Evolutionary conservation across 768 basidiomycete genomes (phyloP).

Genomic region (Mycena galericulata): DNA sequence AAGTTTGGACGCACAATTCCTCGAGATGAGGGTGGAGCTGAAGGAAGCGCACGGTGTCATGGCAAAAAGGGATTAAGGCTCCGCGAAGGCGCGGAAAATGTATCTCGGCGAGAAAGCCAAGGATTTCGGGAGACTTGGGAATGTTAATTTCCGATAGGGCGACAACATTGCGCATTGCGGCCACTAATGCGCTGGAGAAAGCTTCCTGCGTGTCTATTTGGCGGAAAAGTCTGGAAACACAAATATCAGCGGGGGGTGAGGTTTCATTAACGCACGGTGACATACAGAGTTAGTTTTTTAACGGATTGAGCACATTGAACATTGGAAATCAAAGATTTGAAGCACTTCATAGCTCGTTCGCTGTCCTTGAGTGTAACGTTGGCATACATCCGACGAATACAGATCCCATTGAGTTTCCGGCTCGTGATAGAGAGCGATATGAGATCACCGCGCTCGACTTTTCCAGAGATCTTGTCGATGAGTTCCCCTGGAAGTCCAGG

Average conservation of each 20-base stretch:
- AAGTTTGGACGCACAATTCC: no score
- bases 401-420: not conserved
- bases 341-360: not conserved
- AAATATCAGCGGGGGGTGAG: not conserved
- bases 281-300: not conserved
- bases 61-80: not conserved
- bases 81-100: slow-evolving; percentile 10
- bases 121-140: not conserved
- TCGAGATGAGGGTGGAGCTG: not conserved
- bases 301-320: not conserved
- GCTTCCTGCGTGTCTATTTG: not conserved
- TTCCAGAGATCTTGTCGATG: not conserved
- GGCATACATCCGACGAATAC: not conserved
- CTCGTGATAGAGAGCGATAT: not conserved
- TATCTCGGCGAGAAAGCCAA: not conserved
- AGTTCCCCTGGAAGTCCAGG: slow-evolving; percentile 8
- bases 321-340: slow-evolving; percentile 5
- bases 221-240: not conserved
- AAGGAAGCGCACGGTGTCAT: not conserved
- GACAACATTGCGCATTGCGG: not conserved
- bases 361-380: not conserved
- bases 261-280: not conserved
- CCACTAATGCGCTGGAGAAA: not conserved
- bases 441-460: not conserved
- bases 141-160: not conserved